Evolutionary conservation across 441 rosid species (phyloP).

Genomic region (Gossypium laxum): DNA sequence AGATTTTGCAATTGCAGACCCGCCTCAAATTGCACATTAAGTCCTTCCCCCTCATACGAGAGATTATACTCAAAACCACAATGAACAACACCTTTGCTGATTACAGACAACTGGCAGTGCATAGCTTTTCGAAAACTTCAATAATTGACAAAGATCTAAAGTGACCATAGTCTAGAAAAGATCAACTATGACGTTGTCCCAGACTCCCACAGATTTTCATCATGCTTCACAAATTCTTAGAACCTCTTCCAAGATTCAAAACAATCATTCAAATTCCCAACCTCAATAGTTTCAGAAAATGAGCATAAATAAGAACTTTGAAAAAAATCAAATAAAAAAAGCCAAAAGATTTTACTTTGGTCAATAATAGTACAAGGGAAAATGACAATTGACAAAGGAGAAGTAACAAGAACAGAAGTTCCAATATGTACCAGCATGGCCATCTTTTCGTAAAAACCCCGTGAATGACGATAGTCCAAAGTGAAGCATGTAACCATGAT

Average conservation of each 20-base stretch:
- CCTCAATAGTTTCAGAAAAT: constrained; percentile 1
- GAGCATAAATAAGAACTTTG: background rate
- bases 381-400: background rate
- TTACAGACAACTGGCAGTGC: background rate
- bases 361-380: background rate
- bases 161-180: background rate
- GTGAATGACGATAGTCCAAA: constrained; percentile 70
- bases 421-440: constrained; percentile 39
- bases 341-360: background rate
- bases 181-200: background rate
- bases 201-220: background rate
- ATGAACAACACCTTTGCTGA: background rate
- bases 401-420: background rate
- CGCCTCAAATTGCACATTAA: background rate
- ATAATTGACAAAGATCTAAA: background rate
- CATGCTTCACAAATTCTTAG: constrained; percentile 5
- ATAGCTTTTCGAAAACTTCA: background rate
- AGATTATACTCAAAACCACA: background rate
- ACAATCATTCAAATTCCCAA: background rate
- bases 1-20: background rate
- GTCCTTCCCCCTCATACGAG: background rate
- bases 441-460: constrained; percentile 64
- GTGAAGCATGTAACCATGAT: constrained; percentile 91
- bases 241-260: constrained; percentile 1
- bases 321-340: background rate